Base-by-base conservation (phyloP, 2,329 filamentous ascomycete species). In the Sordariomycetes sp. region DNA sequence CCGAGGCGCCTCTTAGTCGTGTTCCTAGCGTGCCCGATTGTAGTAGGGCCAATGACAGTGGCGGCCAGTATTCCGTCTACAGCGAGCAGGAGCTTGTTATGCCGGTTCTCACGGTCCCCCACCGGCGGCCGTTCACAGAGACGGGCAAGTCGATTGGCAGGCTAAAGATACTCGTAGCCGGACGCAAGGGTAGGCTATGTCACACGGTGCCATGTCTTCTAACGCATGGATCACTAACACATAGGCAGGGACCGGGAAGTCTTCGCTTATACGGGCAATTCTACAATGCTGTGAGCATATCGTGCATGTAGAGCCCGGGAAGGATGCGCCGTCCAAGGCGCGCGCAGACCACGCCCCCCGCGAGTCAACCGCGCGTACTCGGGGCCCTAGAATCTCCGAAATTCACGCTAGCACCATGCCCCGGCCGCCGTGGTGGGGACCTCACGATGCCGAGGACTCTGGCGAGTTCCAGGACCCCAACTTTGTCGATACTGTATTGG, bases 101-200 rank as follows among this genome's bases (percentile, higher is more conserved):
- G 94, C 94, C 94, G 5, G 96, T 91, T 67, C 87, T 99, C 65
- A 86, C 83, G 61, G 94, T 99, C 82, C 93, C 94, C 3, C 88
- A 84, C 61, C 85, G 94, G 55, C 81, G 91, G 56, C 92, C 92
- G 0, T 97, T 97, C 70, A 97, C 94, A 0, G 84, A 88, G n/a
- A 81, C 82, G 53, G 94, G 94, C 18, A 93, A 88, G 73, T 80
- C 80, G 37, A 81, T 97, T 69, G 93, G 93, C 1, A 86, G 90
- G 65, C 77, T 97, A 58, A 97, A 96, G 74, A 76, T 97, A n/a
- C 77, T 97, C 62, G 78, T 97, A 58, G 88, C 90, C 56, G 94
- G 94, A 34, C 82, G 85, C 66, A 53, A 54, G 10, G 32, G 24
- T 61, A 53, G 54, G 37, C 25, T 43, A 46, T 24, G 28, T 11